Evolutionary conservation across 2,329 filamentous ascomycete species (phyloP), one percentile per base, ranked within the genome.

Genomic region (Botrytis fabae): DNA sequence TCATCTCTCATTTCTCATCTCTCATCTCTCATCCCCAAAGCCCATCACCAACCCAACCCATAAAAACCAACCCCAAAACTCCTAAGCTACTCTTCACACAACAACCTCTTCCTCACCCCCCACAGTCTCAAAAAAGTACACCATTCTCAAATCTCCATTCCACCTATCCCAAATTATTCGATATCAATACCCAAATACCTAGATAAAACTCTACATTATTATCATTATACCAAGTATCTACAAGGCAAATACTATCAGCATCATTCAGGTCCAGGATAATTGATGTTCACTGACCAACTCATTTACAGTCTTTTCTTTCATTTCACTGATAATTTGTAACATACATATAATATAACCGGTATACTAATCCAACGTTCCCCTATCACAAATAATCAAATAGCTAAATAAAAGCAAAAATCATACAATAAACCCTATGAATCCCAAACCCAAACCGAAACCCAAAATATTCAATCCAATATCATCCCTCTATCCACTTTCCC

Each of bases 31-130:
- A 1, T 25, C 46, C 3, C 46, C 10, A 38, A 38, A 38, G 7
- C 7, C 8, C 38, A 38, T 38, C 7, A 8, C 4, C 25, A 48
- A 5, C 0, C 25, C 0, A 42, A 48, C 22, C 0, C 46, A 6
- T 9, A 8, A 1, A 12, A 48, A 48, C 4, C 9, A 16, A 16
- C 14, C 40, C 40, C 40, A 42, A 42, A 16, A 42, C 10, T 2
- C 46, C 25, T 9, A 48, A 25, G 25, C 22, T 12, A 25, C 22
- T 12, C 12, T 2, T 22, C 20, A 25, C 12, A 25, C 46, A 25
- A 48, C 22, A 51, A 51, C 22, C 22, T 12, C 46, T n/a, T 1
- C 46, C 22, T n/a, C 46, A 10, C 4, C 7, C 46, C 46, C 46
- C 46, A 14, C 5, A 51, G 5, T 51, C 22, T 51, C 22, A 51